These are phyloP conservation scores for Iris pallida DNA, from an alignment of 116 monocot species.

Conservation along the genomic window DNA sequence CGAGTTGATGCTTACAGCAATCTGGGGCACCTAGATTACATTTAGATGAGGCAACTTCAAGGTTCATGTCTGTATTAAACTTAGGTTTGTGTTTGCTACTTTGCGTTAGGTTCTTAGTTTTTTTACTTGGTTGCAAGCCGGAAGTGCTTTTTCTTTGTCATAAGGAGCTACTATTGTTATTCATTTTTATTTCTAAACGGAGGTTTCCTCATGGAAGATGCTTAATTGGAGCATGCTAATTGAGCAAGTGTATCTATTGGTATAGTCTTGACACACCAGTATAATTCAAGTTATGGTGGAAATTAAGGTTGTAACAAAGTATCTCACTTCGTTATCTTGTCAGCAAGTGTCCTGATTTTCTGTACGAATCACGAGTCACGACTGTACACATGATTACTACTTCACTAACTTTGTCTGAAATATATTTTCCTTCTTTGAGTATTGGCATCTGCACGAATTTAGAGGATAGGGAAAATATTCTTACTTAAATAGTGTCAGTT, in stretches of 20 bases:
- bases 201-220: too few species aligned
- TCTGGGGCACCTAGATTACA: too few species aligned
- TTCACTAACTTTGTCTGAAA: neutral
- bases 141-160: too few species aligned
- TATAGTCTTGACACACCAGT: neutral
- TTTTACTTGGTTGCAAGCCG: too few species aligned
- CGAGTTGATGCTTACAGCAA: too few species aligned
- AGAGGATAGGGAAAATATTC: neutral
- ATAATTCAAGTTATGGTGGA: neutral
- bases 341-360: neutral
- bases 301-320: neutral
- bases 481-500: neutral
- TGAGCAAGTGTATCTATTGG: neutral
- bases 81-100: too few species aligned
- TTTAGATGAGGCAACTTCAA: too few species aligned
- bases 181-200: too few species aligned
- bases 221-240: too few species aligned
- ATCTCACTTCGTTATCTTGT: neutral
- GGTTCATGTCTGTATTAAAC: too few species aligned
- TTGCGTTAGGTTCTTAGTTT: too few species aligned
- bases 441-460: neutral
- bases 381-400: neutral
- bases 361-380: neutral
- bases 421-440: neutral
- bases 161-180: too few species aligned